Evolutionary conservation across 768 basidiomycete species (phyloP).

Genomic region (Trametes sanguinea): DNA sequence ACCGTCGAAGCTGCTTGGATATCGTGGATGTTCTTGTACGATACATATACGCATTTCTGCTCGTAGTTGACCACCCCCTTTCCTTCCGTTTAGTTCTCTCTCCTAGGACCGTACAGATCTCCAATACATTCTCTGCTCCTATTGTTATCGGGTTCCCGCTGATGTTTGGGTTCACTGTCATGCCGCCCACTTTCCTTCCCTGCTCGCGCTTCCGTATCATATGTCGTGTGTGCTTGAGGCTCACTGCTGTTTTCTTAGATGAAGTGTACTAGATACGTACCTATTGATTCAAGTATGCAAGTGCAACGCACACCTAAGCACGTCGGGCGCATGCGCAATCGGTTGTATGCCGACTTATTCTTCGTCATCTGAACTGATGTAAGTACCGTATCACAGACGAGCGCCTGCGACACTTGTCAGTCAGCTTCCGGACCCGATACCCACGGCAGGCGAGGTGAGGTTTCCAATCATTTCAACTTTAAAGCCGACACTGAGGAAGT

Average conservation of each 20-base stretch:
- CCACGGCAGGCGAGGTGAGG: too few relatives aligned
- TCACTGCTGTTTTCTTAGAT: constrained; percentile 12
- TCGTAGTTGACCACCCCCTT: background rate
- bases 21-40: background rate
- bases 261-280: constrained; percentile 7
- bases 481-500: too few relatives aligned
- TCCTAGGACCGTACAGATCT: background rate
- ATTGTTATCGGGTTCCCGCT: background rate
- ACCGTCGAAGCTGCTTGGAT: background rate
- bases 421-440: too few relatives aligned
- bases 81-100: background rate
- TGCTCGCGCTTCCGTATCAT: background rate
- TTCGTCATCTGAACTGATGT: too few relatives aligned
- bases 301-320: background rate
- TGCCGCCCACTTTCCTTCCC: background rate
- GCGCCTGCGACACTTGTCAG: too few relatives aligned
- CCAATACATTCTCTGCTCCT: background rate
- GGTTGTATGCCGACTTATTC: too few relatives aligned
- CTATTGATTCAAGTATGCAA: constrained; percentile 1
- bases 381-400: too few relatives aligned
- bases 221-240: background rate
- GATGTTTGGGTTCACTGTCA: background rate
- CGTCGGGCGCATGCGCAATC: too few relatives aligned
- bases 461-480: too few relatives aligned
- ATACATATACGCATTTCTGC: background rate